These are phyloP conservation scores for Conticribra weissflogii DNA, from an alignment of 108 stramenopile species.

Conservation along the genomic window DNA sequence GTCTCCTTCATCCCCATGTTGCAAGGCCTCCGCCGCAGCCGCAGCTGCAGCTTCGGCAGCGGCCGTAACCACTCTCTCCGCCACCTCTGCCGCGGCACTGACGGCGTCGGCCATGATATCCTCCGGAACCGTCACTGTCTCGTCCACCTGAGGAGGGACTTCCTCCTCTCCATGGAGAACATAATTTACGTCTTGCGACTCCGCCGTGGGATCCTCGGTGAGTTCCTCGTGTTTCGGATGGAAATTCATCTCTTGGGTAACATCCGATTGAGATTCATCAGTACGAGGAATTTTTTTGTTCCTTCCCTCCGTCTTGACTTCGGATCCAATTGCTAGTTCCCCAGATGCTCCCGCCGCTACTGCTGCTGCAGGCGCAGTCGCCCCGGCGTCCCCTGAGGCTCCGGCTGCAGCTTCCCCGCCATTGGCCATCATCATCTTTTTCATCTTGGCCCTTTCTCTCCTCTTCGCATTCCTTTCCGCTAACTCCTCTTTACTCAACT, in stretches of 20 bases:
- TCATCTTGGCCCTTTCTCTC: conserved; percentile 72
- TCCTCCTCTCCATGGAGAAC: neutral
- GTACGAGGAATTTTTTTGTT: no score
- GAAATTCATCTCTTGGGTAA: no score
- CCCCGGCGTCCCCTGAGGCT: neutral
- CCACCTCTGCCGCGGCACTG: conserved; percentile 37
- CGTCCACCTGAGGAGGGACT: neutral
- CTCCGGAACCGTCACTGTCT: conserved; percentile 7
- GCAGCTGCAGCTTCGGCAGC: conserved; percentile 11
- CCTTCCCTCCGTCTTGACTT: no score
- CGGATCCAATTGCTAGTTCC: no score
- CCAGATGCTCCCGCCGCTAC: neutral
- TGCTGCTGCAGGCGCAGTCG: neutral
- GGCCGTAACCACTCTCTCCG: conserved; percentile 24
- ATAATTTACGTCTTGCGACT: neutral
- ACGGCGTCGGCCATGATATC: conserved; percentile 27
- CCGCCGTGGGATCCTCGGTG: no score
- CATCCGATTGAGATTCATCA: no score
- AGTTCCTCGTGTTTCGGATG: no score
- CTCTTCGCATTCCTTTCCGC: conserved; percentile 74
- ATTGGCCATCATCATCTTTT: conserved; percentile 25
- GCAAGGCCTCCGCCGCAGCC: conserved; percentile 11
- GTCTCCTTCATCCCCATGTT: no score
- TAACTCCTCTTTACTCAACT: conserved; percentile 64
- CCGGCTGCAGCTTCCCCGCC: neutral